A percentile compares a stretch with the other conserved stretches of the same genome.
phyloP scores from a whole-genome alignment of 2,329 filamentous ascomycete genomes.

The Coniochaeta hoffmannii region DNA sequence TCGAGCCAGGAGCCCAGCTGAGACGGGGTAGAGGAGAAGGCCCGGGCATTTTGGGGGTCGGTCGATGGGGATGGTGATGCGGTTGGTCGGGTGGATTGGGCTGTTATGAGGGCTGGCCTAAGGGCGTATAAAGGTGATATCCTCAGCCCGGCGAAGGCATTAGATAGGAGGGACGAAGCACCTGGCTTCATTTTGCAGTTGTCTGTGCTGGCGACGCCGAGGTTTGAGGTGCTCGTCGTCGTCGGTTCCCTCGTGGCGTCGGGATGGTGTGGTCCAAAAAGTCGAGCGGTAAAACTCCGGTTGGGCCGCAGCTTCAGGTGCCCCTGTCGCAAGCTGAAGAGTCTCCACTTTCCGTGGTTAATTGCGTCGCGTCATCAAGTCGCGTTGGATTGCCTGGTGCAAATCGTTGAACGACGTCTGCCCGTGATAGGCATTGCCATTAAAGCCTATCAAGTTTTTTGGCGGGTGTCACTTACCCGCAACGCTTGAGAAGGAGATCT shows the following conservation, averaged over 20 bases:
- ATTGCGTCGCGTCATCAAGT: constrained; percentile 1
- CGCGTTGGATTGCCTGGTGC: background rate
- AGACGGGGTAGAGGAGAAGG: constrained; percentile 64
- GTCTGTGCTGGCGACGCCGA: constrained; percentile 2
- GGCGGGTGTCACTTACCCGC: no score
- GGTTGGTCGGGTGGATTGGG: constrained; percentile 24
- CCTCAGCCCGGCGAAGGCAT: constrained; percentile 43
- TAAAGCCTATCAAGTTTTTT: no score
- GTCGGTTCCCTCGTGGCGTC: background rate
- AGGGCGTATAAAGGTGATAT: constrained; percentile 32
- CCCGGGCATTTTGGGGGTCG: constrained; percentile 36
- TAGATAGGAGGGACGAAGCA: constrained; percentile 34
- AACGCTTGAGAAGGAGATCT: no score
- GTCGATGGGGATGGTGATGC: constrained; percentile 17
- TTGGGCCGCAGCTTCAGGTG: background rate
- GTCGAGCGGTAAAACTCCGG: constrained; percentile 5
- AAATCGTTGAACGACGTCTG: background rate
- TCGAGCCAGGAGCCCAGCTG: constrained; percentile 69
- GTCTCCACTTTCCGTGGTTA: background rate
- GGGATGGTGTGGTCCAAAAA: background rate
- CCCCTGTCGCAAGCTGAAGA: background rate
- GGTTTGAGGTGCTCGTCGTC: background rate
- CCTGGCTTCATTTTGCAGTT: constrained; percentile 37
- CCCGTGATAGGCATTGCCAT: background rate
- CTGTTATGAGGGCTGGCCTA: constrained; percentile 24